These are phyloP conservation scores for Corchorus olitorius DNA, from an alignment of 345 rosid species.

Conservation along the genomic window DNA sequence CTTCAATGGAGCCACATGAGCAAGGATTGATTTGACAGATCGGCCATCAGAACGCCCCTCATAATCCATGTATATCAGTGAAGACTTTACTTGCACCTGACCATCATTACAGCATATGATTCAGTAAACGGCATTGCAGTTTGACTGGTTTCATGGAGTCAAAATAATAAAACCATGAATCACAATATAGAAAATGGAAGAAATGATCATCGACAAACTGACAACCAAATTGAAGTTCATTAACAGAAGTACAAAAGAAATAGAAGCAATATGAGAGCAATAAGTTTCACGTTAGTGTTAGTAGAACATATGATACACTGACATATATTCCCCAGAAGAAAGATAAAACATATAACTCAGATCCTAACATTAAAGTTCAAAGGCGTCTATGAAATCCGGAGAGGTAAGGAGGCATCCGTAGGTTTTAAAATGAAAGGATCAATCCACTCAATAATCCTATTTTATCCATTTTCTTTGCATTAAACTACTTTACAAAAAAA, in stretches of 20 bases:
- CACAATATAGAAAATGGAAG: background rate
- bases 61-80: conserved; percentile 76
- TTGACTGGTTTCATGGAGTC: background rate
- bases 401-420: background rate
- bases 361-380: background rate
- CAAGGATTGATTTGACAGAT: conserved; percentile 87
- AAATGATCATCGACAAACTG: background rate
- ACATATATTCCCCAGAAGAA: background rate
- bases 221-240: background rate
- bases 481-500: background rate
- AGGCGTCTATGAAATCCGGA: background rate
- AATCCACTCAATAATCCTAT: background rate
- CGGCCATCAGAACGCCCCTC: conserved; percentile 98
- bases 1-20: conserved; percentile 91
- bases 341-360: conserved; percentile 5
- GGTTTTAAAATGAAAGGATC: background rate
- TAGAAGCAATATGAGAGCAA: background rate
- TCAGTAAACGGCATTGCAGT: conserved; percentile 22
- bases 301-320: background rate
- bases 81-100: conserved; percentile 93
- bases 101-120: conserved; percentile 23
- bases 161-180: background rate
- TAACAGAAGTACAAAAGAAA: conserved; percentile 1
- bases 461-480: background rate
- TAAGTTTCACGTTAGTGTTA: conserved; percentile 9